These are phyloP conservation scores for Aurinia saxatilis DNA, from an alignment of 345 rosid species.

Conservation along the genomic window DNA sequence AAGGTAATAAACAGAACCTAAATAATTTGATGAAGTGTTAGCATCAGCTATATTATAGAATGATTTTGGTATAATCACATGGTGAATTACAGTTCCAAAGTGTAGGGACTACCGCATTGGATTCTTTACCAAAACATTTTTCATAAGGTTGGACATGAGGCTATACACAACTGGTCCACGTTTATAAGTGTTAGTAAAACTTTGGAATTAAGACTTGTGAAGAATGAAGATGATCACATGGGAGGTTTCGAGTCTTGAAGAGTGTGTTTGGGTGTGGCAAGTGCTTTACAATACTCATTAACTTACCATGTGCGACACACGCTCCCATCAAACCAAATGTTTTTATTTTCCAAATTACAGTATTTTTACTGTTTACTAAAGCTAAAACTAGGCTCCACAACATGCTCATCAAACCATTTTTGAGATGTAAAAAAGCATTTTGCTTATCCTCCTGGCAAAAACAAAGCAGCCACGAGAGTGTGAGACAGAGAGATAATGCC, in stretches of 20 bases:
- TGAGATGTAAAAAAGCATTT: background rate
- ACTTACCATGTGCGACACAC: background rate
- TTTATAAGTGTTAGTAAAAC: background rate
- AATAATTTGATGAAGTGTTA: too few species aligned
- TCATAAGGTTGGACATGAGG: background rate
- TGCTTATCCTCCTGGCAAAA: too few species aligned
- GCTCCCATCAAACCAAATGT: too few species aligned
- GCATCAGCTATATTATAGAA: too few species aligned
- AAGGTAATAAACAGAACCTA: too few species aligned
- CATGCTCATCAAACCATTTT: conserved; percentile 11
- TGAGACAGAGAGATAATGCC: background rate
- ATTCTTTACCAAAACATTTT: conserved; percentile 7
- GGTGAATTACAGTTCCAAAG: background rate
- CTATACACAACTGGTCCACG: background rate
- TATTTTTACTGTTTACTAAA: conserved; percentile 5
- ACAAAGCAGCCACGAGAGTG: background rate
- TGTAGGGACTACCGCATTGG: conserved; percentile 20
- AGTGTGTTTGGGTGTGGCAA: conserved; percentile 1
- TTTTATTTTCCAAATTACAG: background rate
- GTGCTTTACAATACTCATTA: conserved; percentile 1
- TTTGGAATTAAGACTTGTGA: conserved; percentile 15
- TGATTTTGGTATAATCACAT: conserved; percentile 5
- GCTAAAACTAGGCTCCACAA: conserved; percentile 4
- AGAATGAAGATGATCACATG: conserved; percentile 25
- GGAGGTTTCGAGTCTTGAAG: conserved; percentile 12